phyloP scores from a whole-genome alignment of 768 basidiomycete species.

The Leccinum pellstonianum region DNA sequence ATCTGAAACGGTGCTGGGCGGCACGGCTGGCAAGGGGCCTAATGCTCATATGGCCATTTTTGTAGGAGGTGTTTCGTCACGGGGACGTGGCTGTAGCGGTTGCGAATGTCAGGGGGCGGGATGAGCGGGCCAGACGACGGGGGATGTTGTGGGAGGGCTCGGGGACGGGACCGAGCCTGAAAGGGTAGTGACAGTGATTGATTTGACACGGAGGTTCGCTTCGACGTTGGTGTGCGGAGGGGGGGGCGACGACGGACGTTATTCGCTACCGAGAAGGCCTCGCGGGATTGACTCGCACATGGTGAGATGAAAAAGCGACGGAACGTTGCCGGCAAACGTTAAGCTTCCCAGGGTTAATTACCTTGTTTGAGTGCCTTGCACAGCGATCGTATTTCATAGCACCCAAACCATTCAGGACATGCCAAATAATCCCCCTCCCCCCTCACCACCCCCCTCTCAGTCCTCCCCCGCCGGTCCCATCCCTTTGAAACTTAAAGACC shows the following conservation, averaged over 20 bases:
- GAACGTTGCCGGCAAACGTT: slow-evolving; percentile 34
- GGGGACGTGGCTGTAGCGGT: slow-evolving; percentile 21
- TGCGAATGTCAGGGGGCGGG: slow-evolving; percentile 13
- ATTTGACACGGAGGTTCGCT: slow-evolving; percentile 17
- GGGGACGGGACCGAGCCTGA: slow-evolving; percentile 16
- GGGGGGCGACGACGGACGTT: slow-evolving; percentile 19
- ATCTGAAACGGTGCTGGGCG: slow-evolving; percentile 33
- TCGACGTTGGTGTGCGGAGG: slow-evolving; percentile 19
- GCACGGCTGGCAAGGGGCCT: slow-evolving; percentile 12
- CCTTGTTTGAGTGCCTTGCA: slow-evolving; percentile 32
- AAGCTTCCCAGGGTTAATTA: slow-evolving; percentile 36
- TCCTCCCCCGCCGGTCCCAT: slow-evolving; percentile 11
- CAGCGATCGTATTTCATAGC: slow-evolving; percentile 36
- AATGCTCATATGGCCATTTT: slow-evolving; percentile 27
- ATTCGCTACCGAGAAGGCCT: slow-evolving; percentile 39
- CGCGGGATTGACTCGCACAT: slow-evolving; percentile 31
- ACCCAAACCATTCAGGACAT: slow-evolving; percentile 1
- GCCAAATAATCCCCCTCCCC: slow-evolving; percentile 4
- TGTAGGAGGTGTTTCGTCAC: slow-evolving; percentile 20
- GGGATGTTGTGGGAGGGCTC: background rate
- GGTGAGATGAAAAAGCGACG: slow-evolving; percentile 30
- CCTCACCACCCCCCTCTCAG: background rate
- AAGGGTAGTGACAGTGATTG: slow-evolving; percentile 1
- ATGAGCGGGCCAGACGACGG: background rate
- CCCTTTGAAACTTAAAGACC: slow-evolving; percentile 21